Conservation (phyloP, 768 basidiomycete species). For the Hysterangium stoloniferum region DNA sequence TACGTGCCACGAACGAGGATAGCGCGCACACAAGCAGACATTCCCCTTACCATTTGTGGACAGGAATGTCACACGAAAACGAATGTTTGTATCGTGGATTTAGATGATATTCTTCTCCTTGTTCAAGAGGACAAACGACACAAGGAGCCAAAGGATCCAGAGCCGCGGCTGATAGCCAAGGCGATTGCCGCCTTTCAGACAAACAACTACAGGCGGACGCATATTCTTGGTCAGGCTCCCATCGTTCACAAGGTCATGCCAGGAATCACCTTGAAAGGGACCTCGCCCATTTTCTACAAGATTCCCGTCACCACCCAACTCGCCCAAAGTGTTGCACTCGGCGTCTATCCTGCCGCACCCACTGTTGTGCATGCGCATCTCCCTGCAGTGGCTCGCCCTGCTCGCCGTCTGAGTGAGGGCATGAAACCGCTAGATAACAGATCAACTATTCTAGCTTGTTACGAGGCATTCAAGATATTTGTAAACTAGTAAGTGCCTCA, state of each 20-base stretch:
- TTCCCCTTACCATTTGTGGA: too few species aligned
- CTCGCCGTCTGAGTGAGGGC: conserved; percentile 12
- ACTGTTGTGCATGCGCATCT: conserved; percentile 15
- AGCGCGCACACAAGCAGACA: conserved; percentile 8
- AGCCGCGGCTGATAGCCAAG: too few species aligned
- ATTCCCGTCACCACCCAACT: conserved; percentile 19
- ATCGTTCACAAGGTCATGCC: conserved; percentile 13
- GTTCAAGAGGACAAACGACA: too few species aligned
- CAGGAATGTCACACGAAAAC: too few species aligned
- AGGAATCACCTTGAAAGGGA: conserved; percentile 19
- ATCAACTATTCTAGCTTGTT: conserved; percentile 11
- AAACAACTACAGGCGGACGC: too few species aligned
- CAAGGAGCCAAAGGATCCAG: too few species aligned
- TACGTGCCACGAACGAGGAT: conserved; percentile 9
- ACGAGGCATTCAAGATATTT: conserved; percentile 15
- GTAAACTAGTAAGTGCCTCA: background rate
- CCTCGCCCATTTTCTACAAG: conserved; percentile 20
- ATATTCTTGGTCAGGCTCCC: too few species aligned
- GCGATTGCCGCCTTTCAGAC: too few species aligned
- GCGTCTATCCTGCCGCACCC: conserved; percentile 13
- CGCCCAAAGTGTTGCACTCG: conserved; percentile 10
- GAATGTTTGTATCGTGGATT: too few species aligned
- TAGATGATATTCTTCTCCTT: too few species aligned
- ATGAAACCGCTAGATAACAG: conserved; percentile 17
- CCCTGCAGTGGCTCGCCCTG: conserved; percentile 14